Base-by-base conservation (phyloP, 139 green algal species). In the Chlorella vulgaris region DNA sequence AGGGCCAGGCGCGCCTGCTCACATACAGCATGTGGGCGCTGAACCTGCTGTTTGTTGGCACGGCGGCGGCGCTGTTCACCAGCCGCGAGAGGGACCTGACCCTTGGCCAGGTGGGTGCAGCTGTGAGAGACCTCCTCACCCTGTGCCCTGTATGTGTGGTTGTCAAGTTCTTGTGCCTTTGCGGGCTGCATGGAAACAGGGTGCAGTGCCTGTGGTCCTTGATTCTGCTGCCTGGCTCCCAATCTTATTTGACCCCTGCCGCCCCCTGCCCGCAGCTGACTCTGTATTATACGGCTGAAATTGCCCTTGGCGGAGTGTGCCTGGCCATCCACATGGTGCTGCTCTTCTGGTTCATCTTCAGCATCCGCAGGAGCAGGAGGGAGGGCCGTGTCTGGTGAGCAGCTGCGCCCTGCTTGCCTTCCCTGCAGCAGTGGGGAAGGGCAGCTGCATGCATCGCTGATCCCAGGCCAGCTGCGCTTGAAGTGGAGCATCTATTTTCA, bases 1-100 rank as follows among this genome's bases (percentile, higher is more conserved):
- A 50, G 73, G 35, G 26, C 6, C 73, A 79, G 73, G 73, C 73
- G 1, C 53, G 73, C 19, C 35, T 79, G 53, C 51, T 79, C 18
- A 79, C 73, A 0, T 79, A 36, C 35, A 39, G 10, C 21, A 39
- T 78, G n/a, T 61, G 29, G 18, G 69, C 10, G 40, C 42, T 75
- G 24, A 75, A 75, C 68, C 15, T 47, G 22, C 28, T 75, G 19
- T 75, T 75, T 40, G n/a, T 75, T 7, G 7, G 35, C 21, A 28
- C 58, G 40, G 68, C 68, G 26, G 43, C 43, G 28, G 40, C 8
- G 8, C 42, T 75, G 39, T 40, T 75, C 39, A 50, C 35, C 15
- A 51, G 26, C 15, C 65, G 36, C 8, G 65, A 42, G 15, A 71
- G 19, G 28, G 35, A 47, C 18, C 43, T n/a, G 13, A 47, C 33